Evolutionary conservation across 495 filamentous ascomycete species (phyloP).

Genomic region (Podospora pseudocomata): DNA sequence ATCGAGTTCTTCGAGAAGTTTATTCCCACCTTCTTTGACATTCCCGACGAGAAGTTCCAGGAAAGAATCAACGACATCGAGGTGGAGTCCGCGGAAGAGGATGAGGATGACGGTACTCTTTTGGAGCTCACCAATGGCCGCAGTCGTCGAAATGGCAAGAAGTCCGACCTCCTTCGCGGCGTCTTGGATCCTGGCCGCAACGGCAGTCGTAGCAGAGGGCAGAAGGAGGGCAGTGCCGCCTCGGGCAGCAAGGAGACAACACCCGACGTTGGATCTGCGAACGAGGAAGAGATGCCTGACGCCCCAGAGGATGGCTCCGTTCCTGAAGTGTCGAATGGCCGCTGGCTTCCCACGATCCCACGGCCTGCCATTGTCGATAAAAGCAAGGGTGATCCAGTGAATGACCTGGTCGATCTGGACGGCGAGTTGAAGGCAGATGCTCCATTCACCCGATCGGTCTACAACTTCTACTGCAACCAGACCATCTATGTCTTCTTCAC

Average conservation of each 20-base stretch:
- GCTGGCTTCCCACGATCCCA: conserved; percentile 49
- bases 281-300: conserved; percentile 61
- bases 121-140: conserved; percentile 55
- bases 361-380: conserved; percentile 45
- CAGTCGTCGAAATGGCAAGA: conserved; percentile 67
- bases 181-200: conserved; percentile 76
- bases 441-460: conserved; percentile 71
- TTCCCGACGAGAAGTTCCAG: conserved; percentile 71
- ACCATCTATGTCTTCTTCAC: conserved; percentile 91
- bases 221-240: conserved; percentile 69
- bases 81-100: conserved; percentile 60
- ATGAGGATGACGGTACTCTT: conserved; percentile 60
- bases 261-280: conserved; percentile 70
- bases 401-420: conserved; percentile 43
- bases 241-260: conserved; percentile 81
- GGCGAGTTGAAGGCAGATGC: conserved; percentile 72
- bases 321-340: conserved; percentile 53
- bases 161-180: conserved; percentile 76
- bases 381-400: conserved; percentile 34
- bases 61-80: conserved; percentile 71
- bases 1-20: conserved; percentile 84
- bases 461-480: conserved; percentile 84
- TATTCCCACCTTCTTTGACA: conserved; percentile 81
- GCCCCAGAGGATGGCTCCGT: conserved; percentile 45
- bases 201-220: conserved; percentile 53